Base-by-base conservation (phyloP, 306 rosid genomes). In the Ochetophila trinervis region DNA sequence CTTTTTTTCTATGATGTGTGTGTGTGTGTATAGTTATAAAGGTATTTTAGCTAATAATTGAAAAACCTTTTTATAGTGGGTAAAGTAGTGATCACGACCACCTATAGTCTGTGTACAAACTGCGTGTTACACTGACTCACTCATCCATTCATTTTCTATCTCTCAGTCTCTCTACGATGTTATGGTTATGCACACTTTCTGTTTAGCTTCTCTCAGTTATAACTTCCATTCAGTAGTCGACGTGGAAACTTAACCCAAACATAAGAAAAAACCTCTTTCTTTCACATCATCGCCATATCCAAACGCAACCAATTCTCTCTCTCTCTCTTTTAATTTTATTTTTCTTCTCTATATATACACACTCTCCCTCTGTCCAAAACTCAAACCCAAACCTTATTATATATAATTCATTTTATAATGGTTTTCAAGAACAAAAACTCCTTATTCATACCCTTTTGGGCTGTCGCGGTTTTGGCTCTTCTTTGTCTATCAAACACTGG, bases 201-300 rank as follows among this genome's bases (percentile, higher is more conserved):
- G 45, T 65, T 13, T 37, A 21, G 74, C 65, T 72, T 70, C 71
- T 30, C 13, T 30, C 13, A 65, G 58, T 62, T 62, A 40, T 56
- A 70, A 20, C 63, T 42, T 40, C 57, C 8, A 53, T 36, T 13
- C 11, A 18, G 15, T 36, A 20, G 69, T 71, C 72, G 58, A 89
- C 94, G 91, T 89, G 96, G 86, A 89, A 40, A 40, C 45, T 40
- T 40, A 80, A 70, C 40, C 74, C 73, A 78, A 88, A 79, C 89
- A 81, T 68, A 62, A n/a, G n/a, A n/a, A 69, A 61, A 63, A 17
- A 10, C 12, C 45, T 8, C 4, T 12, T 40, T 9, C 32, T 22
- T 36, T 47, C 55, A 48, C 51, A 47, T 69, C 56, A 19, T 60
- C 8, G 23, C 74, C 68, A 44, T 53, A 69, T 68, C 20, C n/a